phyloP scores from a whole-genome alignment of 2,329 filamentous ascomycete genomes.

The Penicillium concentricum region DNA sequence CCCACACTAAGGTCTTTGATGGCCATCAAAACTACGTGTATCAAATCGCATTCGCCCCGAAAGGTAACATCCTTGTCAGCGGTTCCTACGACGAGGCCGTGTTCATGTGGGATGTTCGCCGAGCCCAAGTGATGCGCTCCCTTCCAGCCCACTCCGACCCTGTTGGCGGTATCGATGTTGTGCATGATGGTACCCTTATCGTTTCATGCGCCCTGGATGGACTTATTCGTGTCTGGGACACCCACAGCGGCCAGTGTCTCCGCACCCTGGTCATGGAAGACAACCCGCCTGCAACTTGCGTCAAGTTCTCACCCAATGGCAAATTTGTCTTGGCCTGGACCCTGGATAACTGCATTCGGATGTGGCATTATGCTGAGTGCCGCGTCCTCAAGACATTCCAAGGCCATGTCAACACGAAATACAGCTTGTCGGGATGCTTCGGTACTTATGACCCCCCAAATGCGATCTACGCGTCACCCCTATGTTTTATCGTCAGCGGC shows the following conservation, averaged over 20 bases:
- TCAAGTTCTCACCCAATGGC: conserved; percentile 91
- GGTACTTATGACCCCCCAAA: conserved; percentile 58
- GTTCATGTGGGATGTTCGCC: conserved; percentile 92
- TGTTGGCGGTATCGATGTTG: conserved; percentile 90
- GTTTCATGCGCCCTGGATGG: conserved; percentile 91
- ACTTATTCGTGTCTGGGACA: conserved; percentile 92
- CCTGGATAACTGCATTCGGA: conserved; percentile 80
- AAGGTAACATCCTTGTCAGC: conserved; percentile 93
- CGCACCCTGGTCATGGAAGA: conserved; percentile 95
- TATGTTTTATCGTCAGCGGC: conserved; percentile 70
- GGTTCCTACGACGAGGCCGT: conserved; percentile 97
- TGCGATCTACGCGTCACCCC: conserved; percentile 32
- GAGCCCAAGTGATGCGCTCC: conserved; percentile 81
- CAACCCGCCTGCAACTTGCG: conserved; percentile 82
- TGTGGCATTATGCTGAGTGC: conserved; percentile 94
- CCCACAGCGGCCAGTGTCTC: conserved; percentile 88
- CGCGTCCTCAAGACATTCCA: conserved; percentile 96
- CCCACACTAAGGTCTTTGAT: conserved; percentile 62
- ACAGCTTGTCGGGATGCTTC: conserved; percentile 82
- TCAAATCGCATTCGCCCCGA: conserved; percentile 91
- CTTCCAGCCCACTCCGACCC: conserved; percentile 94
- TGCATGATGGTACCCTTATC: conserved; percentile 85
- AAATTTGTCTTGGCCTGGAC: conserved; percentile 90
- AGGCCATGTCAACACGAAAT: conserved; percentile 80
- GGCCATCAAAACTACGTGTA: conserved; percentile 98